A percentile compares a stretch with the other conserved stretches of the same genome.
Conservation (phyloP, 805 yeast species). For the Spathaspora arborariae region DNA sequence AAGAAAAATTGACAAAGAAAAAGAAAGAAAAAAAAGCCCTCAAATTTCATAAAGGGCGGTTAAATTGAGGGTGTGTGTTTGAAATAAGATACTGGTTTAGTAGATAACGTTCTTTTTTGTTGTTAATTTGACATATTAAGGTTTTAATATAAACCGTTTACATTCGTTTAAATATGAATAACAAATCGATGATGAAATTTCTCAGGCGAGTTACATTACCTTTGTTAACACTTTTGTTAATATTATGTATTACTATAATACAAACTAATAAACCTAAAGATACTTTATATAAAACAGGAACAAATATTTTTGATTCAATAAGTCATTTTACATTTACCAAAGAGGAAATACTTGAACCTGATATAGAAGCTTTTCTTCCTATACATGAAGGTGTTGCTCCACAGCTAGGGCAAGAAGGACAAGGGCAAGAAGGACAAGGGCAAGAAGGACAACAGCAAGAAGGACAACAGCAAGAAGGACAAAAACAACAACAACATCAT, state of each 20-base stretch:
- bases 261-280: not conserved
- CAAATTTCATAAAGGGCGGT: not conserved
- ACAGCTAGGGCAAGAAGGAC: too few species aligned
- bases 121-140: too few species aligned
- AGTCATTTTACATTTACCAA: conserved; percentile 8
- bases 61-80: not conserved
- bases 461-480: not conserved
- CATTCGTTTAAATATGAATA: not conserved
- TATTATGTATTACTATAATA: conserved; percentile 1
- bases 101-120: not conserved
- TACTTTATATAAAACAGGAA: not conserved
- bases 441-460: not conserved
- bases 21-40: not conserved
- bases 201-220: conserved; percentile 6
- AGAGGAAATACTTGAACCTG: not conserved
- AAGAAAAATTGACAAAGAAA: not conserved
- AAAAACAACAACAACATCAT: not conserved
- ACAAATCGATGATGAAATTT: conserved; percentile 2
- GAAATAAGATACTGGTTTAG: not conserved
- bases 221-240: not conserved
- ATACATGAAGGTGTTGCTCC: not conserved
- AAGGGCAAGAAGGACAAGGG: not conserved
- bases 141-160: not conserved
- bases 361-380: not conserved
- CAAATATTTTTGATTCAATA: conserved; percentile 11